These are phyloP conservation scores for Dendrobium chrysotoxum DNA, from an alignment of 106 monocot species.

Conservation along the genomic window DNA sequence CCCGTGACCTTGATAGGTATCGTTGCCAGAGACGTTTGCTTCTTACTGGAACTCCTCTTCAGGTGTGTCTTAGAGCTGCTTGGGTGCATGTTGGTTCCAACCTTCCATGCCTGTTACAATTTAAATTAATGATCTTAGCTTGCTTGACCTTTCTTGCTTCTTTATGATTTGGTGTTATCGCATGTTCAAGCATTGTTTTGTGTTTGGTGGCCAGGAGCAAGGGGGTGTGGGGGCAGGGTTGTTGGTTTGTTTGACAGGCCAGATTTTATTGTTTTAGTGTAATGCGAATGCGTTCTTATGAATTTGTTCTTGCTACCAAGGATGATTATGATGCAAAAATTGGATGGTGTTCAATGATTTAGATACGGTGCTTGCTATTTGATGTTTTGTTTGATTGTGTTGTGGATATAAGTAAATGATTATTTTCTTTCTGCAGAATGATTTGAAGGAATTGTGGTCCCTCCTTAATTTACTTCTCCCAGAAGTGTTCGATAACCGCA, in stretches of 20 bases:
- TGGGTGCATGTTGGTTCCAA: background rate
- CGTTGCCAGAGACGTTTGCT: slow-evolving; percentile 90
- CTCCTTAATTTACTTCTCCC: slow-evolving; percentile 91
- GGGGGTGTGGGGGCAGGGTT: background rate
- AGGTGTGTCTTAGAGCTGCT: slow-evolving; percentile 40
- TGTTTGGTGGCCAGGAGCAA: background rate
- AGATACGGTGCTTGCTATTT: background rate
- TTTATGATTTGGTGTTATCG: background rate
- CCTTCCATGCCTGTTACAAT: background rate
- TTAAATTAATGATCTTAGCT: background rate
- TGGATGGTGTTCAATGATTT: background rate
- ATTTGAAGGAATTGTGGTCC: slow-evolving; percentile 98
- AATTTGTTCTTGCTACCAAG: background rate
- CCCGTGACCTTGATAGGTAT: slow-evolving; percentile 94
- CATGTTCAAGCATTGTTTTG: background rate
- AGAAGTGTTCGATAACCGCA: slow-evolving; percentile 93
- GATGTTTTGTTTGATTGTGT: background rate
- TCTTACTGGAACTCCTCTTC: slow-evolving; percentile 95
- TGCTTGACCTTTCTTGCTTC: background rate
- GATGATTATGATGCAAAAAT: background rate
- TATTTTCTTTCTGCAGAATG: slow-evolving; percentile 55
- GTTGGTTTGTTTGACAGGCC: background rate
- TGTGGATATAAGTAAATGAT: background rate
- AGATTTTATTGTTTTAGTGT: background rate
- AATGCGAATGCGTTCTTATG: background rate